phyloP scores from a whole-genome alignment of 2,329 filamentous ascomycete species.

The Fusarium paranaense region DNA sequence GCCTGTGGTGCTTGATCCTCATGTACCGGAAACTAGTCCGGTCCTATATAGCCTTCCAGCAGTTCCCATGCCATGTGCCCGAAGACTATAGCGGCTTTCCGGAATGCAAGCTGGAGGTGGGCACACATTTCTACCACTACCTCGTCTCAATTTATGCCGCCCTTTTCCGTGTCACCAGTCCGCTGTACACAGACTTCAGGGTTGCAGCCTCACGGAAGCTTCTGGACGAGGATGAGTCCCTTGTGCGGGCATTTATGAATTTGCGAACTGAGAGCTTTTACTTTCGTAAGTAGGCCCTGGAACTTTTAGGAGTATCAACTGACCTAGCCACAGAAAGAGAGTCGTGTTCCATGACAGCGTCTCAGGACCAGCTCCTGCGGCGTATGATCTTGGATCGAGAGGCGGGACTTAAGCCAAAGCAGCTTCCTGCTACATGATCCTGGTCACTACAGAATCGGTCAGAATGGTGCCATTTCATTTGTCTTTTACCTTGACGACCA shows the following conservation, averaged over 20 bases:
- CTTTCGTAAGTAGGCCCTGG: slow-evolving; percentile 35
- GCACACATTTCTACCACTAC: slow-evolving; percentile 46
- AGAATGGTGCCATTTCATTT: slow-evolving; percentile 6
- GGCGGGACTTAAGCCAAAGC: slow-evolving; percentile 37
- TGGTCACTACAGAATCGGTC: neutral
- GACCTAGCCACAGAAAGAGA: slow-evolving; percentile 40
- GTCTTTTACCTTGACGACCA: neutral
- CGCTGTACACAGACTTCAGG: slow-evolving; percentile 43
- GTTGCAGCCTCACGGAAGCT: slow-evolving; percentile 38
- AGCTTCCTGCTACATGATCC: slow-evolving; percentile 10
- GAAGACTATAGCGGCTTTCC: slow-evolving; percentile 46
- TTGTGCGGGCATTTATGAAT: slow-evolving; percentile 42
- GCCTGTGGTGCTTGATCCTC: slow-evolving; percentile 44
- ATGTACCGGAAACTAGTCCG: slow-evolving; percentile 46
- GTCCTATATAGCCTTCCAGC: slow-evolving; percentile 45
- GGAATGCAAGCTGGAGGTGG: slow-evolving; percentile 43
- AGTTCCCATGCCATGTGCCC: slow-evolving; percentile 46
- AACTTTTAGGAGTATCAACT: neutral
- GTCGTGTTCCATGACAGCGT: slow-evolving; percentile 42
- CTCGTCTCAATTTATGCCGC: slow-evolving; percentile 45
- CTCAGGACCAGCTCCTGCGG: slow-evolving; percentile 43
- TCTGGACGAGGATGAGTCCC: slow-evolving; percentile 38
- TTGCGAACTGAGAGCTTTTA: slow-evolving; percentile 46
- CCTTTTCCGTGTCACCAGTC: slow-evolving; percentile 44
- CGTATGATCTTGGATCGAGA: slow-evolving; percentile 45